Base-by-base conservation (phyloP, 257 asterid species). In the Leonotis leonurus region DNA sequence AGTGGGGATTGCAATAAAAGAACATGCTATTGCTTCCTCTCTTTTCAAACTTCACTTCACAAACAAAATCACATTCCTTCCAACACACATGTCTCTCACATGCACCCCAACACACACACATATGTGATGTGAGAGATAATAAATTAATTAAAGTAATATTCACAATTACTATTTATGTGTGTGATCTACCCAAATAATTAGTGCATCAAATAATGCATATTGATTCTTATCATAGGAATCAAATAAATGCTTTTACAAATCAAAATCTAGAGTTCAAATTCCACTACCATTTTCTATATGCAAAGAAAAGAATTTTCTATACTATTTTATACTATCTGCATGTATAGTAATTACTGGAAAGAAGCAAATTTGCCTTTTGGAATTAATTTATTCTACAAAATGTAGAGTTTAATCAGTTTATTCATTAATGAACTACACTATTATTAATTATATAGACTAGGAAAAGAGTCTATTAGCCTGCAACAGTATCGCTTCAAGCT, bases 401-500 rank as follows among this genome's bases (percentile, higher is more conserved):
- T 25, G 16, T 17, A 44, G 39, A 57, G 11, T 54, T n/a, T 30
- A 46, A 10, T 21, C 1, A 37, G 43, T 40, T 49, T 27, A 35
- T 53, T 24, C 39, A 27, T 2, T 12, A 49, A 48, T 26, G 6
- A 29, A 64, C 40, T 41, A 68, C 69, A 75, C 30, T 4, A 33
- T 33, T 27, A 27, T 5, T 27, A 27, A 27, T 27, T 5, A 27
- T 27, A 6, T 36, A 36, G n/a, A 11, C 63, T 56, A 56, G 63
- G 78, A 59, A 55, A 56, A 52, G 27, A 63, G 62, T 69, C 80
- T 77, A 71, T 75, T 73, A 3, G 83, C 82, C 71, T 70, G 94
- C 69, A 76, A 54, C 64, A 91, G 65, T 16, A 83, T 78, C 49
- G 74, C 67, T 64, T 72, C 83, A 32, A 91, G 81, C 79, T 88